Conservation (phyloP, 441 rosid genomes). For the Manihot esculenta region DNA sequence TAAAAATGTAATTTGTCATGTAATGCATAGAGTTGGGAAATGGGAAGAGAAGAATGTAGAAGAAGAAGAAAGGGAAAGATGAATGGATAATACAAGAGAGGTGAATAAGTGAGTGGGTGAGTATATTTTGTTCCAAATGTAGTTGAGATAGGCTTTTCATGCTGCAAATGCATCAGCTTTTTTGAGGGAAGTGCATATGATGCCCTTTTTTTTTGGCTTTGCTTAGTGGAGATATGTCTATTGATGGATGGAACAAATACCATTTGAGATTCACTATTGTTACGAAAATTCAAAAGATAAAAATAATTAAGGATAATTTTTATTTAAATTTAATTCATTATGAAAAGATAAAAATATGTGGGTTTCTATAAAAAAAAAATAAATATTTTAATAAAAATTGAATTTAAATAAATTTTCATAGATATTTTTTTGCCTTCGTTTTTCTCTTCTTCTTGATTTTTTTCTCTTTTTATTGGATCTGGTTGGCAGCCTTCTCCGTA, state of each 20-base stretch:
- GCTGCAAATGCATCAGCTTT: conserved; percentile 55
- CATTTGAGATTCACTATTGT: conserved; percentile 33
- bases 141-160: conserved; percentile 46
- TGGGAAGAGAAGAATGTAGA: conserved; percentile 1
- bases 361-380: no score
- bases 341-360: no score
- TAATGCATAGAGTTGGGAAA: no score
- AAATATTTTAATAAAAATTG: conserved; percentile 27
- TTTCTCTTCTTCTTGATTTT: no score
- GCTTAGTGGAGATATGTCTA: conserved; percentile 52
- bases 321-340: no score
- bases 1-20: no score
- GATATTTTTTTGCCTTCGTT: no score
- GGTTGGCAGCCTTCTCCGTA: conserved; percentile 25
- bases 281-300: conserved; percentile 35
- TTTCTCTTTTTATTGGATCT: conserved; percentile 4
- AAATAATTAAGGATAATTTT: no score
- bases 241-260: conserved; percentile 59
- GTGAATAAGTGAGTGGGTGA: not conserved
- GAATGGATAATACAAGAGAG: conserved; percentile 16
- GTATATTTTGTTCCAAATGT: conserved; percentile 40
- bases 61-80: not conserved
- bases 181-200: conserved; percentile 34
- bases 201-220: conserved; percentile 50
- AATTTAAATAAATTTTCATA: no score